Evolutionary conservation across 163 green algal species (phyloP).

Genomic region (Coccomyxa subellipsoidea): DNA sequence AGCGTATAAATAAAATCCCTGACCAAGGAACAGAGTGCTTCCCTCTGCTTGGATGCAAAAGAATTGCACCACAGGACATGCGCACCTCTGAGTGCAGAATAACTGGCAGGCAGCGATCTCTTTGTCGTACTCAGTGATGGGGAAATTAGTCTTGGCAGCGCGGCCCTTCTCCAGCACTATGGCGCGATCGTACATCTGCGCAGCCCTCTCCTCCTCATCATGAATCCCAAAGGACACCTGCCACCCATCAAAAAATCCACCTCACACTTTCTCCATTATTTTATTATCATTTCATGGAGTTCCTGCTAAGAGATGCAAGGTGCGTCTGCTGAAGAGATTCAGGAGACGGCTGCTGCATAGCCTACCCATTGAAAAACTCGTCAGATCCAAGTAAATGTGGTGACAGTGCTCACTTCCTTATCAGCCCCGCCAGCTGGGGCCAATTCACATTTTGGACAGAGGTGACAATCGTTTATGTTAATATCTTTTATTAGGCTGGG

Average conservation of each 20-base stretch:
- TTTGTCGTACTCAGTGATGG: not conserved
- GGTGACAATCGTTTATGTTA: too few relatives aligned
- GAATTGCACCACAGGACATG: not conserved
- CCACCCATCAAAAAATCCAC: not conserved
- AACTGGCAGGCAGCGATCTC: not conserved
- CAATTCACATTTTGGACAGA: not conserved
- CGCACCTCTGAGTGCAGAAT: not conserved
- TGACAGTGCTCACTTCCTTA: too few relatives aligned
- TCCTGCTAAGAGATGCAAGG: not conserved
- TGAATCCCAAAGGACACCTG: constrained; percentile 14
- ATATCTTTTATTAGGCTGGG: not conserved
- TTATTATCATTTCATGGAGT: not conserved
- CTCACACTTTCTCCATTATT: not conserved
- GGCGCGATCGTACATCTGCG: constrained; percentile 1
- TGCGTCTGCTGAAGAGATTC: too few relatives aligned
- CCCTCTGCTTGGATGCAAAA: not conserved
- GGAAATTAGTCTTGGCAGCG: constrained; percentile 15
- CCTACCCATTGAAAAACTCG: too few relatives aligned
- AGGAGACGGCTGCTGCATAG: too few relatives aligned
- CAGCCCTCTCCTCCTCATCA: not conserved
- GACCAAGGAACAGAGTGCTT: not conserved
- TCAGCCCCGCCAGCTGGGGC: too few relatives aligned
- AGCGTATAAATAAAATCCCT: not conserved
- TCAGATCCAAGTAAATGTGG: too few relatives aligned
- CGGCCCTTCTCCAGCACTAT: not conserved